Conservation (phyloP, 2,329 filamentous ascomycete species). For the Diaporthe capsici region DNA sequence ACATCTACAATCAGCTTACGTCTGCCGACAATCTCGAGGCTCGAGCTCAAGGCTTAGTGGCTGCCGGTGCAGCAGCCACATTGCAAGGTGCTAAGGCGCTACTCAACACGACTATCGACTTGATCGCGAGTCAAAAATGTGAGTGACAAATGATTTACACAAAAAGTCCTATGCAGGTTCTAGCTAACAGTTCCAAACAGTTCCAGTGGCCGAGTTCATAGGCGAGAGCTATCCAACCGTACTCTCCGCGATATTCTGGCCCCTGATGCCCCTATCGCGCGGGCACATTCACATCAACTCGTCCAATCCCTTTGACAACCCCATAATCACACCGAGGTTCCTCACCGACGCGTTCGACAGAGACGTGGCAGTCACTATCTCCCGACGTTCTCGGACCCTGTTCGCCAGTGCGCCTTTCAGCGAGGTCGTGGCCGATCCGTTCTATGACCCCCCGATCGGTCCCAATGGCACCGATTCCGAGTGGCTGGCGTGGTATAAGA, state of each 20-base stretch:
- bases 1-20: not conserved
- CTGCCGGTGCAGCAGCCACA: constrained; percentile 44
- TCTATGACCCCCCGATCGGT: constrained; percentile 42
- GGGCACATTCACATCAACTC: constrained; percentile 46
- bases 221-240: constrained; percentile 37
- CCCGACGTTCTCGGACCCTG: constrained; percentile 39
- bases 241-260: constrained; percentile 45
- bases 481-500: constrained; percentile 43
- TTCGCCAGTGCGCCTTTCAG: constrained; percentile 43
- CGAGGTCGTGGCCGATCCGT: constrained; percentile 43
- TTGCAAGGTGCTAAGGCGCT: constrained; percentile 42
- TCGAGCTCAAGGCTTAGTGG: constrained; percentile 44
- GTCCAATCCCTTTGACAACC: constrained; percentile 42
- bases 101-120: constrained; percentile 44
- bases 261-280: constrained; percentile 45
- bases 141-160: not conserved
- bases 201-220: constrained; percentile 44
- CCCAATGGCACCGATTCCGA: constrained; percentile 44
- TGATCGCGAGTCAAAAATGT: constrained; percentile 41
- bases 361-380: constrained; percentile 42
- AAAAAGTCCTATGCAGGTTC: accelerated
- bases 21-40: constrained; percentile 20
- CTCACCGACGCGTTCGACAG: constrained; percentile 45
- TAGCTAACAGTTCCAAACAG: constrained; percentile 16
- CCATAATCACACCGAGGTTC: constrained; percentile 45